These are phyloP conservation scores for Melampsora larici-populina DNA, from an alignment of 1,284 basidiomycete genomes.

Conservation along the genomic window DNA sequence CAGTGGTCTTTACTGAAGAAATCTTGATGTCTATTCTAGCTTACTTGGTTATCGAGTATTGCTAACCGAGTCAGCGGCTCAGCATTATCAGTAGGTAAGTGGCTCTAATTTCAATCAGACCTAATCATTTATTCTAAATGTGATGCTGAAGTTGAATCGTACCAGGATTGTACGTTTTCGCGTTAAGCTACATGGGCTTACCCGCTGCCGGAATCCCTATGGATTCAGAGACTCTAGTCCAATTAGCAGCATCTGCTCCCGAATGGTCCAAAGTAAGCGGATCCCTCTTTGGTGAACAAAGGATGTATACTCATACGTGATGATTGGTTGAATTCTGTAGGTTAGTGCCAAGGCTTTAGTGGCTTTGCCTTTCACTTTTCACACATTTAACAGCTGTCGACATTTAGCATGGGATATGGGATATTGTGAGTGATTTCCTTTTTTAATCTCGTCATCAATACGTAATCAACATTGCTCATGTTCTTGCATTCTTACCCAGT, in stretches of 20 bases:
- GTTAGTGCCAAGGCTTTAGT: conserved; percentile 70
- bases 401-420: conserved; percentile 89
- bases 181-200: conserved; percentile 78
- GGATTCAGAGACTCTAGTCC: conserved; percentile 73
- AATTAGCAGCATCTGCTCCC: conserved; percentile 62
- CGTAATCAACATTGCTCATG: background rate
- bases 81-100: conserved; percentile 72
- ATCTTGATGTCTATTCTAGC: conserved; percentile 42
- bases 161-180: conserved; percentile 80
- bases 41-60: conserved; percentile 81
- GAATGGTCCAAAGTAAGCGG: conserved; percentile 52
- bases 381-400: conserved; percentile 82
- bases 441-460: conserved; percentile 28
- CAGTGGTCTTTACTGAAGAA: background rate
- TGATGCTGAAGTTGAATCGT: background rate
- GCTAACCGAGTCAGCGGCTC: conserved; percentile 78
- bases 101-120: conserved; percentile 3
- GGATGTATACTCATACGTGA: conserved; percentile 13
- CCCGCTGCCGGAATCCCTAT: conserved; percentile 66
- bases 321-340: conserved; percentile 70
- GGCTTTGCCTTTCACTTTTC: conserved; percentile 82
- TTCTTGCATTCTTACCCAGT: conserved; percentile 58
- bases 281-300: conserved; percentile 12
- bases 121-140: background rate
- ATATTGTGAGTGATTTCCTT: conserved; percentile 65